Conservation (phyloP, 352 stramenopile species). For the Pythium pyrilobum region DNA sequence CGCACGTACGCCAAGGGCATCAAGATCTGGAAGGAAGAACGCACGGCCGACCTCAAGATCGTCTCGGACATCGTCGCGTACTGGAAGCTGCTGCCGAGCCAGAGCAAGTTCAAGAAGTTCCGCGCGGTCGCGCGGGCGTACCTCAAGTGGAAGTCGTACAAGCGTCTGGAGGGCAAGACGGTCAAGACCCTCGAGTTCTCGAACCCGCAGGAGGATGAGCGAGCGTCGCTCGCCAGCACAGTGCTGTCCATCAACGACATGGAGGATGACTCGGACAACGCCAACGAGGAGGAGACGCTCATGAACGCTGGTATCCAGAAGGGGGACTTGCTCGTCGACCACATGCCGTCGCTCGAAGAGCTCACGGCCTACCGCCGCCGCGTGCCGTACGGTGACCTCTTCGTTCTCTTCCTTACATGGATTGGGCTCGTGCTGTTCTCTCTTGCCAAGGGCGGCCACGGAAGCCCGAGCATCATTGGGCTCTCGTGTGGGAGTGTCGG, state of each 20-base stretch:
- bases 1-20: slow-evolving; percentile 66
- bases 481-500: slow-evolving; percentile 53
- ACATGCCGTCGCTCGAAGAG: slow-evolving; percentile 33
- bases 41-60: slow-evolving; percentile 36
- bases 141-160: slow-evolving; percentile 72
- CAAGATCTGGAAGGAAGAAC: slow-evolving; percentile 67
- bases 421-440: slow-evolving; percentile 73
- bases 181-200: slow-evolving; percentile 24
- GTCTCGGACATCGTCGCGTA: slow-evolving; percentile 48
- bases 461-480: slow-evolving; percentile 64
- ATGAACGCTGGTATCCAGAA: slow-evolving; percentile 45
- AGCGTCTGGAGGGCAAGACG: slow-evolving; percentile 26
- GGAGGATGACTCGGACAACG: slow-evolving; percentile 23
- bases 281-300: slow-evolving; percentile 52
- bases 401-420: slow-evolving; percentile 73
- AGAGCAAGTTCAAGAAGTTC: slow-evolving; percentile 72
- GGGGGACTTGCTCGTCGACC: slow-evolving; percentile 19
- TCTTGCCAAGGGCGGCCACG: slow-evolving; percentile 74
- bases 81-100: slow-evolving; percentile 59
- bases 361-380: slow-evolving; percentile 44
- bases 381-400: slow-evolving; percentile 56
- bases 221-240: slow-evolving; percentile 17
- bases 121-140: slow-evolving; percentile 55
- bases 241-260: slow-evolving; percentile 21
- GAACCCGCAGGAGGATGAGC: slow-evolving; percentile 31